Evolutionary conservation across 2,329 filamentous ascomycete genomes (phyloP).

Genomic region (Ceratocystiopsis sp.): DNA sequence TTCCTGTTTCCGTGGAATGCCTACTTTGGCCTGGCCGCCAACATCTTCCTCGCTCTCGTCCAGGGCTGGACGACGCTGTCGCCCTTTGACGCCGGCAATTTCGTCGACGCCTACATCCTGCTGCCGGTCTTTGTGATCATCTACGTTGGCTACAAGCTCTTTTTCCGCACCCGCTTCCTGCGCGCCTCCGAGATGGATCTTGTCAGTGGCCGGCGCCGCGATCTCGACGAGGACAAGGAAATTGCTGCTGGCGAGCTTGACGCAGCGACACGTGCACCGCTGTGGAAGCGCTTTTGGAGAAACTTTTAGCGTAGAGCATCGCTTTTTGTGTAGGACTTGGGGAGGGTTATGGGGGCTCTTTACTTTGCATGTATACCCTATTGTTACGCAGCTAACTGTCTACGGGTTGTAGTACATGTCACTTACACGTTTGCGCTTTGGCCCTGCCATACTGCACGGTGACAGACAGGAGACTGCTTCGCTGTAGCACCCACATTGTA

Average conservation of each 20-base stretch:
- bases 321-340: no score
- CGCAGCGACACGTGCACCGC: slow-evolving; percentile 10
- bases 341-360: no score
- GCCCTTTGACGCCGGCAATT: slow-evolving; percentile 39
- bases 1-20: slow-evolving; percentile 39
- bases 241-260: slow-evolving; percentile 14
- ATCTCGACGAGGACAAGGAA: slow-evolving; percentile 30
- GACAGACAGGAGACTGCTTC: no score
- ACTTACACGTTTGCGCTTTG: no score
- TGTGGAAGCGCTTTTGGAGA: slow-evolving; percentile 27
- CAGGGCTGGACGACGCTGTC: slow-evolving; percentile 44
- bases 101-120: slow-evolving; percentile 47
- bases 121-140: slow-evolving; percentile 42
- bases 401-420: no score
- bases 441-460: no score
- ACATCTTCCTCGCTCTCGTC: slow-evolving; percentile 40
- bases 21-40: slow-evolving; percentile 40
- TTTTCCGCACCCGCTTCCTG: slow-evolving; percentile 35
- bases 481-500: no score
- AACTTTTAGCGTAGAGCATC: slow-evolving; percentile 18
- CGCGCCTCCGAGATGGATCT: neutral
- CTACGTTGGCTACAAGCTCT: slow-evolving; percentile 35
- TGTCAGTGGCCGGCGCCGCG: slow-evolving; percentile 25
- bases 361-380: no score
- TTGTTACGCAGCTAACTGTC: no score